Evolutionary conservation across 1,139 yeast genomes (phyloP), one percentile per base, ranked within the genome.

Genomic region (Barnettozyma hawaiiensis): DNA sequence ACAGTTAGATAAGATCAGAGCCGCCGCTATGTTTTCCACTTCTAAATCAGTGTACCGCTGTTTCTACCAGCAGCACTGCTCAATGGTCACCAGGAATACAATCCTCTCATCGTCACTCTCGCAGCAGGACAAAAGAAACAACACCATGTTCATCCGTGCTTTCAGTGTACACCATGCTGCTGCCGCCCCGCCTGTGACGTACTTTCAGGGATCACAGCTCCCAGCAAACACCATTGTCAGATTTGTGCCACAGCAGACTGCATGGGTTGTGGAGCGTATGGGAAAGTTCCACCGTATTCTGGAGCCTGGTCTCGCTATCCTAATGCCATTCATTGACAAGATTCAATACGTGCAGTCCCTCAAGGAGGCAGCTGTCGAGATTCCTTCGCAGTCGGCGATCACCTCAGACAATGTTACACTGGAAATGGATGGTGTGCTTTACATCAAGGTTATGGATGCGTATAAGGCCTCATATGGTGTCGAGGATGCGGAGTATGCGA

Each of bases 181-280:
- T n/a, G n/a, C n/a, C n/a, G n/a, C n/a, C n/a, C n/a, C n/a, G n/a
- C 55, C 60, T 18, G 14, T 80, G 55, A 78, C 73, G 40, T 85
- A 73, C 61, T 85, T 85, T 64, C 90, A 82, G 60, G 73, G 71
- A 43, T 80, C 78, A 45, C 68, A 75, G 47, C 66, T 83, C 41
- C 95, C 95, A 8, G 66, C 86, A 24, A 85, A 85, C 62, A 85
- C 95, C 2, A 62, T 85, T 2, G 62, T 85, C 35, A 68, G 83
- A 53, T 86, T 86, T 61, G 95, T 86, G 5, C 96, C 96, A 2
- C 95, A 86, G 60, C 95, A 85, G 63, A 82, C 86, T 12, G 95
- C 95, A 4, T 86, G 94, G 90, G 78, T 86, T 18, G 95, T 86
- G 22, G 96, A 86, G 63, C 71, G 96, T 50, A 86, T 86, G 95